Conservation (phyloP, 768 basidiomycete species). For the Suillus bovinus region DNA sequence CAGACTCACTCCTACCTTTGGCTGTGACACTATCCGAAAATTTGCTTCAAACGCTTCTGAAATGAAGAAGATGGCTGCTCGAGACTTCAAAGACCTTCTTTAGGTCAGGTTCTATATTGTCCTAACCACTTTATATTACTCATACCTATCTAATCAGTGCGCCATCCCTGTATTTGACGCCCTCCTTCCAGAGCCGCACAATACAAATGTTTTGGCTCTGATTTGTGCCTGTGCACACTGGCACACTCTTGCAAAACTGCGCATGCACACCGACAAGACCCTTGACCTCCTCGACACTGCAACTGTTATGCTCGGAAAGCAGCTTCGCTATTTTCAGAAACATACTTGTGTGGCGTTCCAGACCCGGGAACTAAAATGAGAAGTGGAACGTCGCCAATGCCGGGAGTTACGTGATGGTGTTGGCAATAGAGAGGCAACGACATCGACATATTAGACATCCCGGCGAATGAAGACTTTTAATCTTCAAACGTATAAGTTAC, state of each 20-base stretch:
- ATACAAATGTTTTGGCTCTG: slow-evolving; percentile 13
- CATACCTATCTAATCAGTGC: slow-evolving; percentile 9
- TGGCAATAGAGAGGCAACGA: neutral
- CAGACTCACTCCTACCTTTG: slow-evolving; percentile 24
- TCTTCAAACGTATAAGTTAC: slow-evolving; percentile 33
- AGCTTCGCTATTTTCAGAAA: slow-evolving; percentile 23
- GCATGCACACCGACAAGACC: slow-evolving; percentile 29
- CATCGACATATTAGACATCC: neutral
- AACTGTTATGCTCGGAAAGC: slow-evolving; percentile 18
- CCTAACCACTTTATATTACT: no score
- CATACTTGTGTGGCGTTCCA: slow-evolving; percentile 22
- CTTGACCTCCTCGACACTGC: slow-evolving; percentile 14
- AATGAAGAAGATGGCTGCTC: no score
- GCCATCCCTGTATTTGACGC: slow-evolving; percentile 13
- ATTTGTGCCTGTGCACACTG: slow-evolving; percentile 17
- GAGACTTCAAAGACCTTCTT: no score
- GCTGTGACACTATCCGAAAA: no score
- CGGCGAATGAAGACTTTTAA: slow-evolving; percentile 22
- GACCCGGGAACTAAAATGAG: slow-evolving; percentile 18
- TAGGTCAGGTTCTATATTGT: no score
- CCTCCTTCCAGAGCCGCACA: slow-evolving; percentile 16
- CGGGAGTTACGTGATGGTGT: neutral
- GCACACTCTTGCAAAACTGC: slow-evolving; percentile 30
- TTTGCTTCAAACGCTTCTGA: no score
- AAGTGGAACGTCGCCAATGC: slow-evolving; percentile 6